Percentiles rank a stretch among this genome's conserved stretches.
Evolutionary conservation across 2,329 filamentous ascomycete genomes (phyloP).

Genomic region (Didymella sp.): DNA sequence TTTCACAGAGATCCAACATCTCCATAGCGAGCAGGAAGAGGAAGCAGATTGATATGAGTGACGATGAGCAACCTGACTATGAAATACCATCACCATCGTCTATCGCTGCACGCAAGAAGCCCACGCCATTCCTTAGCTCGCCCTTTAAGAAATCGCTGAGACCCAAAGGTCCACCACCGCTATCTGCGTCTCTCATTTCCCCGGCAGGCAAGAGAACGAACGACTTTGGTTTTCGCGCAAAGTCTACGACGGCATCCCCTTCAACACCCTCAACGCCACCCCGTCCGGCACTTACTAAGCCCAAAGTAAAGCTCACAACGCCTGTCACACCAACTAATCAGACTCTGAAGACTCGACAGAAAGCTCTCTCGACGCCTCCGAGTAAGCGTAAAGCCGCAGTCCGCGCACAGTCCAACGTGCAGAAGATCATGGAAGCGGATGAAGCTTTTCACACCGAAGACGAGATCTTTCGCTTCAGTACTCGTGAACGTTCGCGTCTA

Average conservation of each 20-base stretch:
- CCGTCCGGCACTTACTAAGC: background rate
- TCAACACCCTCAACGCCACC: background rate
- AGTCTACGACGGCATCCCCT: background rate
- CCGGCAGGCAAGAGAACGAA: slow-evolving; percentile 9
- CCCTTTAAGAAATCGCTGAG: background rate
- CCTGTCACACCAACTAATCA: background rate
- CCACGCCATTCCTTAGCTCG: background rate
- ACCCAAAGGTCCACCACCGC: background rate
- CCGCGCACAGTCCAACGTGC: background rate
- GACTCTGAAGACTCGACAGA: background rate
- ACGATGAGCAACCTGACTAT: slow-evolving; percentile 7
- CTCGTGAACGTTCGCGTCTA: background rate
- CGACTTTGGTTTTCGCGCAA: slow-evolving; percentile 14
- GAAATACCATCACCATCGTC: background rate
- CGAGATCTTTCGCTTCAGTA: background rate
- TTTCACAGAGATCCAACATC: slow-evolving; percentile 7
- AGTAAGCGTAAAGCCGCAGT: slow-evolving; percentile 6
- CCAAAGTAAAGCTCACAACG: background rate
- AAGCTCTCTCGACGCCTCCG: background rate
- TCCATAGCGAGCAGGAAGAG: background rate
- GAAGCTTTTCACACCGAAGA: background rate
- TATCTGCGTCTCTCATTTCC: background rate
- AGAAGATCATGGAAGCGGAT: background rate
- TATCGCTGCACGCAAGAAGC: background rate
- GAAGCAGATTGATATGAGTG: slow-evolving; percentile 7